Evolutionary conservation across 352 stramenopile genomes (phyloP), one percentile per base, ranked within the genome.

Genomic region (Phytopythium litorale): DNA sequence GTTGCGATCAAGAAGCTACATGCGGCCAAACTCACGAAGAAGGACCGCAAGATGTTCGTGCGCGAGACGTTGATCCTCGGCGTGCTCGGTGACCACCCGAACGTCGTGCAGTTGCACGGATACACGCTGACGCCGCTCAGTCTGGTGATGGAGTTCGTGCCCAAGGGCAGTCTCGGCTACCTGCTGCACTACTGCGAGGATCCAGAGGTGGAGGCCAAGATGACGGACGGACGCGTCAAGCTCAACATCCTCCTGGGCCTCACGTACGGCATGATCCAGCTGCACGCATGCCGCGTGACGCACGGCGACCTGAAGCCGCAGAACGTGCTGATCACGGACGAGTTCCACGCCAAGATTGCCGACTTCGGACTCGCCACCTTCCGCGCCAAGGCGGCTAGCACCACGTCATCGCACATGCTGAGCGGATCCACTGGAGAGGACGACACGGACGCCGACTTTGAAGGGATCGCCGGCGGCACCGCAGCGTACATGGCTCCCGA

Each of bases 291-390:
- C 30, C 63, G 73, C 25, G 65, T 88, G 46, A 79, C 79, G 33
- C 81, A 91, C 60, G 68, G 81, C 4, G 81, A 89, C 59, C 42
- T 91, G 51, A 88, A 91, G 62, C 75, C 73, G 3, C 74, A 88
- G 59, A 89, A 95, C 56, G 64, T 94, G 46, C 66, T 94, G 45
- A 60, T 92, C 37, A 71, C 70, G 28, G 65, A 82, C n/a, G 63
- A 84, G 43, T 87, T 79, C 57, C 71, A 92, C 9, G 78, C 88
- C 55, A 94, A 94, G 64, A 92, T 96, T 61, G 79, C 82, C 2
- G 84, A 94, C 65, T 94, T 94, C 62, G 82, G 84, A 8, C 63
- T 79, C 32, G 65, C 69, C 30, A 73, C 68, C 46, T 69, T 73
- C 46, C 64, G 64, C 49, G 67, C 64, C 57, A 75, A 70, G 46